Percentiles rank a stretch among this genome's conserved stretches.
Evolutionary conservation across 2,329 filamentous ascomycete species (phyloP).

Genomic region (Cytospora piceicola): DNA sequence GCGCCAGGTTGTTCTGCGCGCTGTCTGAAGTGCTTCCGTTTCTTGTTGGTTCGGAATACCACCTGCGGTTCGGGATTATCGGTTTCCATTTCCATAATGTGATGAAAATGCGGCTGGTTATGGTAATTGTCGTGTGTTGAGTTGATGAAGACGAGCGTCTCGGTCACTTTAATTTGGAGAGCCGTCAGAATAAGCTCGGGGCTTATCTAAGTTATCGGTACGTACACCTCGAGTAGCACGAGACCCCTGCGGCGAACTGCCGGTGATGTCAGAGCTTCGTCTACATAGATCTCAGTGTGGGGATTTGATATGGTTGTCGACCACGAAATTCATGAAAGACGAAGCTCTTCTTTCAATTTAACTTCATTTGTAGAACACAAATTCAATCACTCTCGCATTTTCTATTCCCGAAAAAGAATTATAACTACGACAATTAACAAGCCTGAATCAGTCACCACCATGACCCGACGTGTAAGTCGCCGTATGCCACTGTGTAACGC

Average conservation of each 20-base stretch:
- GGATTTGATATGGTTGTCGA: conserved; percentile 9
- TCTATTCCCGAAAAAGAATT: background rate
- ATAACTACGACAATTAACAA: background rate
- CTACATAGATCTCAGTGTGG: background rate
- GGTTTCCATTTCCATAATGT: conserved; percentile 33
- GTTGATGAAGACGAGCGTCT: conserved; percentile 5
- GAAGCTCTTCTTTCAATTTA: background rate
- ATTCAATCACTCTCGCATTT: background rate
- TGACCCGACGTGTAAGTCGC: conserved; percentile 1
- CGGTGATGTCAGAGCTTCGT: conserved; percentile 15
- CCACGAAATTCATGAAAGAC: background rate
- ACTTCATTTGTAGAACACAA: background rate
- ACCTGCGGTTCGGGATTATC: conserved; percentile 40
- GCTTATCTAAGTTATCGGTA: conserved; percentile 25
- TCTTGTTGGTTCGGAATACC: conserved; percentile 61
- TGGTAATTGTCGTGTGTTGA: background rate
- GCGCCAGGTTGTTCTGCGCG: conserved; percentile 40
- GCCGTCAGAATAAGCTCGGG: conserved; percentile 22
- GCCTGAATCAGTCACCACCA: background rate
- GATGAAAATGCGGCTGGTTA: background rate
- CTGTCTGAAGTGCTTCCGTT: conserved; percentile 63
- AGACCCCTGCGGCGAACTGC: background rate
- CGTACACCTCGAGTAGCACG: background rate
- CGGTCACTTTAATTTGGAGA: conserved; percentile 1
- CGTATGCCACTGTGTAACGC: too few relatives aligned